Conservation (phyloP, 2,329 filamentous ascomycete species). For the Fusarium sp. region DNA sequence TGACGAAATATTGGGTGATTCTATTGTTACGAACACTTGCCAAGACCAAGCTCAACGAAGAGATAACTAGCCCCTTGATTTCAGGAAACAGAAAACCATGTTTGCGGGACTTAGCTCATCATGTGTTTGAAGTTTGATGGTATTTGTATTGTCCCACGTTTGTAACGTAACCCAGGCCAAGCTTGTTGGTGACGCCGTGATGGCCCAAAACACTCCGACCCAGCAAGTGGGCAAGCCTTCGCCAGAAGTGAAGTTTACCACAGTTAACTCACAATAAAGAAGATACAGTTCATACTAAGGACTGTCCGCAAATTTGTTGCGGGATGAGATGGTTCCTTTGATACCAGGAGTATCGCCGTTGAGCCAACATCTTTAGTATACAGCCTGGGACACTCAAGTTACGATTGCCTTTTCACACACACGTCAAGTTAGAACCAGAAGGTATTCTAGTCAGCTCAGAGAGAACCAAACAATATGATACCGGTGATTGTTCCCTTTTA, state of each 20-base stretch:
- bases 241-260: not conserved
- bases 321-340: not conserved
- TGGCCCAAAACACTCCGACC: not conserved
- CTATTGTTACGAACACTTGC: too few species aligned
- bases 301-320: not conserved
- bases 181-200: not conserved
- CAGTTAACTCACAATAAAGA: too few species aligned
- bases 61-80: not conserved
- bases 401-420: not conserved
- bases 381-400: not conserved
- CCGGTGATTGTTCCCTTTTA: too few species aligned
- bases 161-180: not conserved
- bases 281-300: not conserved
- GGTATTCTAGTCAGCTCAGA: too few species aligned
- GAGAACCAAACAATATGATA: too few species aligned
- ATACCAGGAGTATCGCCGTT: not conserved
- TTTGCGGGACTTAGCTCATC: not conserved
- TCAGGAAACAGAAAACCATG: not conserved
- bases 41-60: too few species aligned
- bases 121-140: not conserved
- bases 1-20: too few species aligned
- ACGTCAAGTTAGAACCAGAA: not conserved
- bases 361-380: not conserved
- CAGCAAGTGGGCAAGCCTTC: not conserved
- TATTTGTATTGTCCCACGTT: not conserved